A percentile compares a stretch with the other conserved stretches of the same genome.
phyloP scores from a whole-genome alignment of 2,329 filamentous ascomycete genomes.

The Thelonectria rubi region DNA sequence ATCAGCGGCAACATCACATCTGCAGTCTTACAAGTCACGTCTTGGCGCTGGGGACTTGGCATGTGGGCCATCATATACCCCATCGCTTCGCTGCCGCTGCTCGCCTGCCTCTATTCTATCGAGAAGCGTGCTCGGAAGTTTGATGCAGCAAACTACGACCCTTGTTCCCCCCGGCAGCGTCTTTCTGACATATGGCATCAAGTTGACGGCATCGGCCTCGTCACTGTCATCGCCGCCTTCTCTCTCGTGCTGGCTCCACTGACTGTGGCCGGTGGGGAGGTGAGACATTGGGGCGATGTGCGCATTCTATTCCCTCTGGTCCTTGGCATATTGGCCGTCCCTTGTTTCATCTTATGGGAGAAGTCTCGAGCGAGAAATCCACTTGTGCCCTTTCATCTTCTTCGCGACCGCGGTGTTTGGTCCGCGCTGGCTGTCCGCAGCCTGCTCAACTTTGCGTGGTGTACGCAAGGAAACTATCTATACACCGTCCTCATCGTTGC shows the following conservation, averaged over 20 bases:
- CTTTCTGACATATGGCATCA: conserved; percentile 62
- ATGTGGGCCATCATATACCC: conserved; percentile 72
- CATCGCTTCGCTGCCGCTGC: conserved; percentile 62
- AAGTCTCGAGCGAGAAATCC: conserved; percentile 56
- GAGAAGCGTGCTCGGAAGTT: conserved; percentile 38
- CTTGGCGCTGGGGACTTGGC: conserved; percentile 70
- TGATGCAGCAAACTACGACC: not conserved
- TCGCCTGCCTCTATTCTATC: conserved; percentile 52
- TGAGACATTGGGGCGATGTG: conserved; percentile 59
- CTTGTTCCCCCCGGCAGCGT: conserved; percentile 42
- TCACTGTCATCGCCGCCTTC: conserved; percentile 56
- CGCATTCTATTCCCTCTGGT: conserved; percentile 61
- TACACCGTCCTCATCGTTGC: conserved; percentile 67
- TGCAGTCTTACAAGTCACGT: conserved; percentile 58
- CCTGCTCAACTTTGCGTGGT: conserved; percentile 63
- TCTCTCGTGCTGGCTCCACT: conserved; percentile 60
- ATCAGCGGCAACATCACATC: conserved; percentile 65
- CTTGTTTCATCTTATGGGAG: conserved; percentile 64
- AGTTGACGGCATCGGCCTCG: conserved; percentile 61
- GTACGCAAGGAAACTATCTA: conserved; percentile 66
- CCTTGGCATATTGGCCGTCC: conserved; percentile 59
- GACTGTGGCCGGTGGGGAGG: conserved; percentile 62
- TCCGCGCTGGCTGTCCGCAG: conserved; percentile 64
- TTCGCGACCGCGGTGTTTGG: conserved; percentile 70
- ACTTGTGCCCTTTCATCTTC: conserved; percentile 65